Percentiles rank a stretch among this genome's conserved stretches.
phyloP scores from a whole-genome alignment of 805 yeast genomes.

The Wickerhamiella hasegawae region DNA sequence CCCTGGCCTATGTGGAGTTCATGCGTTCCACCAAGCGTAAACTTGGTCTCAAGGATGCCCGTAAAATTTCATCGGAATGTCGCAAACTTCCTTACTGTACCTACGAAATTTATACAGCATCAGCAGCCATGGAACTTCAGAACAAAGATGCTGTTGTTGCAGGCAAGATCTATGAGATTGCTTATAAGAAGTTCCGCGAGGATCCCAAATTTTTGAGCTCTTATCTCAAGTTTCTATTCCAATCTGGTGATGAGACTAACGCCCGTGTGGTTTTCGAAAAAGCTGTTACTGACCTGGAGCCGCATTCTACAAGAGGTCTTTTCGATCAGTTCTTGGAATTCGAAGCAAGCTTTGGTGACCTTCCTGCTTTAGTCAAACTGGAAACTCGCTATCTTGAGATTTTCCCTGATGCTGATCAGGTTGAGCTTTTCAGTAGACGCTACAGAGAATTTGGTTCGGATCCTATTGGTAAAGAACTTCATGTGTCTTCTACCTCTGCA shows the following conservation, averaged over 20 bases:
- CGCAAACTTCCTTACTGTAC: conserved; percentile 49
- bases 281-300: conserved; percentile 39
- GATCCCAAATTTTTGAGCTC: conserved; percentile 47
- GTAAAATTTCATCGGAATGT: conserved; percentile 52
- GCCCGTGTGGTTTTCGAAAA: conserved; percentile 74
- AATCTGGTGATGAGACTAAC: conserved; percentile 51
- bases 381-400: conserved; percentile 48
- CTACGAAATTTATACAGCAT: conserved; percentile 63
- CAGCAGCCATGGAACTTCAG: conserved; percentile 63
- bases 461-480: conserved; percentile 7
- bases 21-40: conserved; percentile 58
- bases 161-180: conserved; percentile 60
- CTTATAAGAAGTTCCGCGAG: conserved; percentile 40
- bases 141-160: conserved; percentile 49
- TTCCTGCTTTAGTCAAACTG: conserved; percentile 47
- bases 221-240: conserved; percentile 58
- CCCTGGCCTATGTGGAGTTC: conserved; percentile 49
- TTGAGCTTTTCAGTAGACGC: conserved; percentile 22
- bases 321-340: conserved; percentile 46
- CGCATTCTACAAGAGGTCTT: conserved; percentile 27
- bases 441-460: conserved; percentile 7
- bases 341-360: conserved; percentile 56
- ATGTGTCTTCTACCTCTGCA: background rate
- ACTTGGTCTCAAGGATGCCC: conserved; percentile 54
- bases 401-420: conserved; percentile 43